These are phyloP conservation scores for Medicago lupulina DNA, from an alignment of 306 rosid genomes.

Conservation along the genomic window DNA sequence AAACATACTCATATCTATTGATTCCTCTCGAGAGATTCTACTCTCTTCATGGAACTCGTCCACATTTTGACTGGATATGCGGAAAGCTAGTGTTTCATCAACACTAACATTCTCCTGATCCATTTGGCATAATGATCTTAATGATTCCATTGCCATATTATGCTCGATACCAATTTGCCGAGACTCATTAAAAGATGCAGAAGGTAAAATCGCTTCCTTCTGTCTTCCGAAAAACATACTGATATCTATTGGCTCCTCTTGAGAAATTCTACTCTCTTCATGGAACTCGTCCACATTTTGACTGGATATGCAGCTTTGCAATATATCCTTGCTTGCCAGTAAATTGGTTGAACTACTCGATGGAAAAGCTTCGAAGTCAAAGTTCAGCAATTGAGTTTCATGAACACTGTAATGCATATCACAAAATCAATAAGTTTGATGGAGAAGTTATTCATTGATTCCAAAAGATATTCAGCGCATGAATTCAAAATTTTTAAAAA, in stretches of 20 bases:
- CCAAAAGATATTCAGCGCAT: constrained; percentile 25
- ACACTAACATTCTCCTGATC: constrained; percentile 40
- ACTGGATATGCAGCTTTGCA: constrained; percentile 45
- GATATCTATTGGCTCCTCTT: constrained; percentile 44
- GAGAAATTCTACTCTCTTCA: constrained; percentile 44
- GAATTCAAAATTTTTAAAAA: neutral
- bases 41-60: constrained; percentile 42
- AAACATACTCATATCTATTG: constrained; percentile 40
- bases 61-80: constrained; percentile 47
- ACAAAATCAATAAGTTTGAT: constrained; percentile 24
- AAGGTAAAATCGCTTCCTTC: constrained; percentile 34
- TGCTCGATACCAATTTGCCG: neutral
- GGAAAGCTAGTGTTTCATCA: constrained; percentile 29
- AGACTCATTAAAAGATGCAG: no score
- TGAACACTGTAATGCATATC: constrained; percentile 53
- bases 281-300: constrained; percentile 44
- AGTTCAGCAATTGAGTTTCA: constrained; percentile 50
- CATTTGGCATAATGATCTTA: constrained; percentile 41
- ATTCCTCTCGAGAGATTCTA: constrained; percentile 48
- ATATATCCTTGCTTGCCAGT: constrained; percentile 33
- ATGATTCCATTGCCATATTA: constrained; percentile 39
- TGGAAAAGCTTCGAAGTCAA: constrained; percentile 49
- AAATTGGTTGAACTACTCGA: constrained; percentile 39
- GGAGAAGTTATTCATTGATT: constrained; percentile 29
- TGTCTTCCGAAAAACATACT: constrained; percentile 39